Base-by-base conservation (phyloP, 2,329 filamentous ascomycete genomes). In the Cytospora piceicola region DNA sequence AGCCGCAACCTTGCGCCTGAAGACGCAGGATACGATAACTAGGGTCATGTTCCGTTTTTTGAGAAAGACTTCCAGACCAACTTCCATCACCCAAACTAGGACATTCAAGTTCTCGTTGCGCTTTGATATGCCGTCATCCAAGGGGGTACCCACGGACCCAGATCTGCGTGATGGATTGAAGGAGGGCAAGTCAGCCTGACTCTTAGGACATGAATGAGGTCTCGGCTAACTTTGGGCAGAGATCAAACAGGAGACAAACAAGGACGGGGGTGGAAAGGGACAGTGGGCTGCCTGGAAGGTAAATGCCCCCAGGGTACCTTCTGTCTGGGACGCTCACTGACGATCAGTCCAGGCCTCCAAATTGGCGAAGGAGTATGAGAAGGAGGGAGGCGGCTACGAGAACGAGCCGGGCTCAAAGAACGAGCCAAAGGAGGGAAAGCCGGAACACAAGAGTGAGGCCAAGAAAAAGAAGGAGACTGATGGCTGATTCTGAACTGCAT, bases 351-450 rank as follows among this genome's bases (percentile, higher is more conserved):
- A 77, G 76, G 75, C 72, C 2, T 69, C 72, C 3, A 79, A 79
- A 68, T 70, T 79, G 4, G 76, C 77, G 2, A 79, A 80, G 63
- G 77, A 79, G 68, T 79, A 80, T 58, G 77, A 80, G 71, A 77
- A 76, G 69, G 75, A 77, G 51, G 78, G 78, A 0, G 77, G 78
- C 4, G 77, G 71, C 1, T 80, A 79, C 58, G 77, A 79, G 70
- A 77, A 80, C 42, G 74, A 78, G 69, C 67, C 77, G 0, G 76
- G 77, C 0, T 79, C 77, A 11, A 79, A 80, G 69, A 79, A 79
- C 30, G 72, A 74, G 65, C 67, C 67, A 4, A 67, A 64, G 64
- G 66, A 67, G 58, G 67, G 67, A 0, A 61, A 60, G 0, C 67
- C 67, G 39, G 42, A 68, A 57, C 30, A 57, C 9, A 68, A 68